Percentiles rank a stretch among this genome's conserved stretches.
phyloP scores from a whole-genome alignment of 805 yeast species.

The Komagataella pastoris region DNA sequence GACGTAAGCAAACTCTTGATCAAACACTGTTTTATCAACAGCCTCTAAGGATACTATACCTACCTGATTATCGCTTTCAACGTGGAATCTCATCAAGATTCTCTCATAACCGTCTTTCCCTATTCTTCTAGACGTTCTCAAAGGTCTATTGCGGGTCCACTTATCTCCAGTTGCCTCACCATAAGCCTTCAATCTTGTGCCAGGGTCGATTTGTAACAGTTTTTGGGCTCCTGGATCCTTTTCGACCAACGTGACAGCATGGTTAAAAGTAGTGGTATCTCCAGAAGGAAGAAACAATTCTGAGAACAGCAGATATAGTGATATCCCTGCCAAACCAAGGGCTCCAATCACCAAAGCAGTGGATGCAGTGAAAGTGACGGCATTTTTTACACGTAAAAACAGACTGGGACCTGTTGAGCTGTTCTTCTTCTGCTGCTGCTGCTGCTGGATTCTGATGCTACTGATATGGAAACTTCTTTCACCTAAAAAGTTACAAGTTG shows the following conservation, averaged over 20 bases:
- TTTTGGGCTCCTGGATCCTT: constrained; percentile 46
- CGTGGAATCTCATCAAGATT: constrained; percentile 73
- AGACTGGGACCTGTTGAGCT: constrained; percentile 2
- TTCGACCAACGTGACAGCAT: constrained; percentile 69
- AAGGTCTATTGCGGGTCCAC: constrained; percentile 85
- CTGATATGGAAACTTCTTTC: not conserved
- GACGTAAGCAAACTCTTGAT: constrained; percentile 59
- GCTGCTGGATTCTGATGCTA: constrained; percentile 1
- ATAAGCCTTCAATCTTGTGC: constrained; percentile 64
- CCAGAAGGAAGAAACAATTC: constrained; percentile 84
- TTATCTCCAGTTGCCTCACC: constrained; percentile 63
- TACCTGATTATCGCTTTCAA: constrained; percentile 50
- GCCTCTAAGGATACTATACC: constrained; percentile 78
- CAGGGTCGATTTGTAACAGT: constrained; percentile 37
- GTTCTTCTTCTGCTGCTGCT: not conserved
- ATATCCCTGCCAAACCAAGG: constrained; percentile 49
- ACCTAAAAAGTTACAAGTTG: not conserved
- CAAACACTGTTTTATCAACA: constrained; percentile 48
- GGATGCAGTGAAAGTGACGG: constrained; percentile 48
- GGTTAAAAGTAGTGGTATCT: constrained; percentile 81
- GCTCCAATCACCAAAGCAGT: constrained; percentile 56
- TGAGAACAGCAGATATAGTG: constrained; percentile 62
- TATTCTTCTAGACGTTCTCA: constrained; percentile 48
- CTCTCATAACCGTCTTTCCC: constrained; percentile 75
- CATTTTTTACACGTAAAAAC: constrained; percentile 27